Percentiles rank a stretch among this genome's conserved stretches.
phyloP scores from a whole-genome alignment of 805 yeast species.

The Nakazawaea wickerhamii region DNA sequence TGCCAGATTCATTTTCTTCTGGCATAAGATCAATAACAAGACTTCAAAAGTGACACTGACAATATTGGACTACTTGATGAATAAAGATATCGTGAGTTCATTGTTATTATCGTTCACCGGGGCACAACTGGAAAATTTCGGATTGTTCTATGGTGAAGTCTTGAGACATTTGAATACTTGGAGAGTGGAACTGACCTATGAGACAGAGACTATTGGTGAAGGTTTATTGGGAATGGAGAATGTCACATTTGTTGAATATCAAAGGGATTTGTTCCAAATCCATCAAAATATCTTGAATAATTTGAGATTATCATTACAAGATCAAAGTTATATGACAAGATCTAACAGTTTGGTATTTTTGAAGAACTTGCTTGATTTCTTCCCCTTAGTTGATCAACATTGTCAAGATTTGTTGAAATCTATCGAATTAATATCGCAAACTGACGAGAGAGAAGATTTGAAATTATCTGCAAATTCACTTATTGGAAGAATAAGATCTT shows the following conservation, averaged over 20 bases:
- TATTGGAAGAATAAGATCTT: slow-evolving; percentile 57
- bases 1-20: slow-evolving; percentile 51
- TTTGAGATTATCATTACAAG: slow-evolving; percentile 36
- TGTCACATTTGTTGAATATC: slow-evolving; percentile 12
- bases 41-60: slow-evolving; percentile 33
- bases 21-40: slow-evolving; percentile 32
- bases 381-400: slow-evolving; percentile 65
- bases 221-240: slow-evolving; percentile 17
- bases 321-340: slow-evolving; percentile 67
- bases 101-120: slow-evolving; percentile 68
- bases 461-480: slow-evolving; percentile 72
- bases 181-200: slow-evolving; percentile 28
- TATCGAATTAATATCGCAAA: slow-evolving; percentile 40
- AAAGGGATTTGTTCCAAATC: slow-evolving; percentile 41
- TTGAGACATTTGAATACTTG: slow-evolving; percentile 44
- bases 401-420: slow-evolving; percentile 45
- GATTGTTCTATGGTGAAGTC: slow-evolving; percentile 60
- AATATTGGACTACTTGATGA: slow-evolving; percentile 43
- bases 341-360: slow-evolving; percentile 75
- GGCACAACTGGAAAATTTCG: slow-evolving; percentile 76
- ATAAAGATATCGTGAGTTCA: slow-evolving; percentile 42
- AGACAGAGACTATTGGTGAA: slow-evolving; percentile 21
- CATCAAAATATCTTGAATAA: slow-evolving; percentile 45
- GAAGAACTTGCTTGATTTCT: slow-evolving; percentile 56
- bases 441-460: slow-evolving; percentile 74